Base-by-base conservation (phyloP, 495 filamentous ascomycete species). In the Aspergillus saccharolyticus region DNA sequence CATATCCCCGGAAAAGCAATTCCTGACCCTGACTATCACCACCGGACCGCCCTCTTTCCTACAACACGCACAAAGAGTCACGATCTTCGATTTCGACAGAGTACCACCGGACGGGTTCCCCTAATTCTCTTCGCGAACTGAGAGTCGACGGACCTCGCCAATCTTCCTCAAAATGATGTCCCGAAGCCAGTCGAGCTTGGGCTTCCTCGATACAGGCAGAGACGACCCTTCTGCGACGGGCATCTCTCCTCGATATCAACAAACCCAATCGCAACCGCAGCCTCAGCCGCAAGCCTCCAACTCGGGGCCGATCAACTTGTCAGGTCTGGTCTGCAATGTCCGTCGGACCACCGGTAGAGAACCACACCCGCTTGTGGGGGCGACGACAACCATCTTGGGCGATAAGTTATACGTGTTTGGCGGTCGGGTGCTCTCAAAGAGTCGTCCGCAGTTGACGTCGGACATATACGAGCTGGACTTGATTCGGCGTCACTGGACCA, bases 331-430 rank as follows among this genome's bases (percentile, higher is more conserved):
- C 66, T 96, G 91, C 74, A 96, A 96, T 77, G 90, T 96, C 15
- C 89, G 94, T 57, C 79, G 85, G 56, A 97, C 94, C 16, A 97
- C 93, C 1, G 94, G 94, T 28, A 83, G 86, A 57, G 91, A 97
- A 66, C 95, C 94, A 6, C 90, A 88, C 58, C 86, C 94, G 12
- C 75, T 97, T 3, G 94, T 98, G 4, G 94, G 94, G 3, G 93
- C 94, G 3, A 96, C 95, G 0, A 97, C 95, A 0, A 97, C 95
- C 0, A 88, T 97, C 51, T 65, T 98, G 20, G 91, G 91, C 10
- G 94, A 98, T 68, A 96, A 90, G 66, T 78, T 98, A 33, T 98
- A 96, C 70, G 91, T 97, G 5, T 97, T 97, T 71, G 94, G 94
- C 15, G 94, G 94, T 17, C 85, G 93, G 49, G 83, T 92, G 58